Evolutionary conservation across 768 basidiomycete genomes (phyloP).

Genomic region (Tricholoma saponaceum): DNA sequence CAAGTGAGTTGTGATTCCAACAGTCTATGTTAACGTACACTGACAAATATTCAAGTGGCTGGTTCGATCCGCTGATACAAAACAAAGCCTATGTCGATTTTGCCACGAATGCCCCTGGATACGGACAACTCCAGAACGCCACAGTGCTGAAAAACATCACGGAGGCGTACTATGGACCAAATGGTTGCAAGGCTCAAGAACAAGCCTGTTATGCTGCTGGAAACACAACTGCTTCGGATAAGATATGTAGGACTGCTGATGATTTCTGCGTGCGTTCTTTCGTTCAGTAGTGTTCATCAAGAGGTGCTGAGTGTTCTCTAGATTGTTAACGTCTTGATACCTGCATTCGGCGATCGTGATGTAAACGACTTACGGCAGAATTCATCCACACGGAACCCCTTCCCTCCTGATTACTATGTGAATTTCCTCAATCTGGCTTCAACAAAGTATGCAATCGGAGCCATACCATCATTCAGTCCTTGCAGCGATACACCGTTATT

Average conservation of each 20-base stretch:
- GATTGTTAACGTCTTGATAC: constrained; percentile 43
- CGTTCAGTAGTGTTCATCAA: background rate
- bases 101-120: constrained; percentile 59
- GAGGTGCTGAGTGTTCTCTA: constrained; percentile 14
- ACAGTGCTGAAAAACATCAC: constrained; percentile 43
- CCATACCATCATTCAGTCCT: constrained; percentile 41
- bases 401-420: constrained; percentile 56
- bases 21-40: background rate
- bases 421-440: constrained; percentile 35
- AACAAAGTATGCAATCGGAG: constrained; percentile 51
- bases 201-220: constrained; percentile 55
- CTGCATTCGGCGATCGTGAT: constrained; percentile 51
- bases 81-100: constrained; percentile 58
- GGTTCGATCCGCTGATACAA: constrained; percentile 62
- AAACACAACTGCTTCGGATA: constrained; percentile 37
- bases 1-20: constrained; percentile 31
- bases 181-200: constrained; percentile 54
- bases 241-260: constrained; percentile 47
- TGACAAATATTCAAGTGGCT: constrained; percentile 2
- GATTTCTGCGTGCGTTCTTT: constrained; percentile 47
- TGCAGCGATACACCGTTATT: constrained; percentile 47
- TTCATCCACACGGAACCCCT: constrained; percentile 32
- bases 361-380: constrained; percentile 57
- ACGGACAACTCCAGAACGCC: constrained; percentile 55
- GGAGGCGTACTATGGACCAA: constrained; percentile 38